These are phyloP conservation scores for Waltiozyma sp. DNA, from an alignment of 1,139 yeast species.

Conservation along the genomic window DNA sequence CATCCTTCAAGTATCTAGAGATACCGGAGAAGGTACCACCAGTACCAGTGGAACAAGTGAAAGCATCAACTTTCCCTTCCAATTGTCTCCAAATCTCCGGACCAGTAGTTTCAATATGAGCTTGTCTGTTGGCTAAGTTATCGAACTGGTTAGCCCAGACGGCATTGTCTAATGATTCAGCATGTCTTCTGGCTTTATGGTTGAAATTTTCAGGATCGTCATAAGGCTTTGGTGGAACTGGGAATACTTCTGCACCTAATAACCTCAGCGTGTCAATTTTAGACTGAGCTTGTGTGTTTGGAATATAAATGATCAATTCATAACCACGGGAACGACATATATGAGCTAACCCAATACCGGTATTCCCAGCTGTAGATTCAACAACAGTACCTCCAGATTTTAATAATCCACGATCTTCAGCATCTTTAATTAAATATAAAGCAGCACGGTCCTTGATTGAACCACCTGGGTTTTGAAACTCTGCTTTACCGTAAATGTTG, in stretches of 20 bases:
- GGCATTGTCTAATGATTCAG: constrained; percentile 61
- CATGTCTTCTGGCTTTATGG: constrained; percentile 78
- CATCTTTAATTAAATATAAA: constrained; percentile 62
- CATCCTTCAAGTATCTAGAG: constrained; percentile 61
- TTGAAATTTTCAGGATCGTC: constrained; percentile 75
- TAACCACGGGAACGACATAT: constrained; percentile 78
- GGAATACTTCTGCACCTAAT: constrained; percentile 77
- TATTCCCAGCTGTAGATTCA: constrained; percentile 71
- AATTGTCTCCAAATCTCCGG: constrained; percentile 91
- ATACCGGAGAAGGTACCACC: constrained; percentile 88
- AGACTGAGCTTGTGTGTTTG: constrained; percentile 72
- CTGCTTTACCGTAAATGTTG: constrained; percentile 81
- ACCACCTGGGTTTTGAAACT: constrained; percentile 92
- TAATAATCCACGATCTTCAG: constrained; percentile 60
- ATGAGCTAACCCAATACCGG: constrained; percentile 87
- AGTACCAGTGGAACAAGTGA: constrained; percentile 84
- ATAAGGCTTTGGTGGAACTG: constrained; percentile 84
- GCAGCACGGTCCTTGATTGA: constrained; percentile 92
- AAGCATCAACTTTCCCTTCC: constrained; percentile 69
- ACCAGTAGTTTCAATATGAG: constrained; percentile 86
- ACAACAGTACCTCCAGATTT: constrained; percentile 42
- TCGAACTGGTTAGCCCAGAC: constrained; percentile 93
- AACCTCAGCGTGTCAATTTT: constrained; percentile 64
- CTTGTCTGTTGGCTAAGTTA: constrained; percentile 75
- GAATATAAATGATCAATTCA: constrained; percentile 80